phyloP scores from a whole-genome alignment of 768 basidiomycete species.

The Leucosporidium yakuticum region DNA sequence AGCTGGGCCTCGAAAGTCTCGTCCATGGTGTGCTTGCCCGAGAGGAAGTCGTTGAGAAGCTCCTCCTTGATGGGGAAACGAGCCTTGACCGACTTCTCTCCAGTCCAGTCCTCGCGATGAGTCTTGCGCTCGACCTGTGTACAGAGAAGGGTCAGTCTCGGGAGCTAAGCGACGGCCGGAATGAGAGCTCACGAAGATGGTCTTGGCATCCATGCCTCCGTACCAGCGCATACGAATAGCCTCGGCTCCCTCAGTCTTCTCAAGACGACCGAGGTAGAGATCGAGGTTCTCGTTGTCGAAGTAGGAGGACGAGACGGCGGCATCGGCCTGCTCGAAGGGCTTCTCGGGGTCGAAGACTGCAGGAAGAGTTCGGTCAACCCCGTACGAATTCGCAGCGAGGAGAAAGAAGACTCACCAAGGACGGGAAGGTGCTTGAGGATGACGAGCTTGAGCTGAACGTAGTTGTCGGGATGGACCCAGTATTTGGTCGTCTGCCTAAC shows the following conservation, averaged over 20 bases:
- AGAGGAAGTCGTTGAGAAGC: conserved; percentile 74
- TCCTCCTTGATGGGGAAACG: conserved; percentile 90
- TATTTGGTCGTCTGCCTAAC: conserved; percentile 99
- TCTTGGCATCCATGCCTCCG: conserved; percentile 61
- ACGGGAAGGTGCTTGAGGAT: conserved; percentile 90
- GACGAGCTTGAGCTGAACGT: conserved; percentile 85
- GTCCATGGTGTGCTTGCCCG: conserved; percentile 87
- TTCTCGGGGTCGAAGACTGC: conserved; percentile 89
- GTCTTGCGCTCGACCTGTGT: conserved; percentile 49
- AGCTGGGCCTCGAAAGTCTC: conserved; percentile 77
- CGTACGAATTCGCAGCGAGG: not conserved
- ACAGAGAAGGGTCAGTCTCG: conserved; percentile 36
- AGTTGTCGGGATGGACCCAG: conserved; percentile 96
- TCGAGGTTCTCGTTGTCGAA: conserved; percentile 95
- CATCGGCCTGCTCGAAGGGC: conserved; percentile 62
- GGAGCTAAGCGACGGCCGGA: not conserved
- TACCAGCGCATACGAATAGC: conserved; percentile 97
- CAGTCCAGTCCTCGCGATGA: conserved; percentile 97
- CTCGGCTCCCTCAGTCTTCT: conserved; percentile 98
- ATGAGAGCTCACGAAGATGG: conserved; percentile 33
- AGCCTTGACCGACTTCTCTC: conserved; percentile 96
- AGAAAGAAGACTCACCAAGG: conserved; percentile 56
- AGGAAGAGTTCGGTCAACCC: not conserved
- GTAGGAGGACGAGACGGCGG: conserved; percentile 94
- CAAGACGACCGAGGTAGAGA: conserved; percentile 88